Evolutionary conservation across 2,329 filamentous ascomycete genomes (phyloP).

Genomic region (Fusarium siculi): DNA sequence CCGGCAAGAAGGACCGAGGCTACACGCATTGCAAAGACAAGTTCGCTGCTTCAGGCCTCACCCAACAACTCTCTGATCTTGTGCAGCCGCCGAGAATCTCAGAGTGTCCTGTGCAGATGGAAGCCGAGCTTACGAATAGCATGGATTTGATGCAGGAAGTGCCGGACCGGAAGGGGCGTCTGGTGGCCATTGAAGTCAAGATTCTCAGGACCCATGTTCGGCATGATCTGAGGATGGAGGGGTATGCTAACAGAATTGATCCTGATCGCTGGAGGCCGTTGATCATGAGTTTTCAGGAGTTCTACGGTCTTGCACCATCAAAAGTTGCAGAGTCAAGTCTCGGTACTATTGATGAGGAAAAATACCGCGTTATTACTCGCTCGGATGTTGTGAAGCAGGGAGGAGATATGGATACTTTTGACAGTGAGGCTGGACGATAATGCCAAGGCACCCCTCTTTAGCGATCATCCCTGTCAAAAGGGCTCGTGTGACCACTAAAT

Average conservation of each 20-base stretch:
- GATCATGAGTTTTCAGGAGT: not conserved
- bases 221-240: not conserved
- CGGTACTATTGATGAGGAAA: not conserved
- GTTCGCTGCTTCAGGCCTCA: not conserved
- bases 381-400: not conserved
- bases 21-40: not conserved
- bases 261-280: not conserved
- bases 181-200: not conserved
- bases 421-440: not conserved
- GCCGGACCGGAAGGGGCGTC: fast-evolving
- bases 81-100: not conserved
- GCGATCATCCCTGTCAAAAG: not conserved
- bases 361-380: not conserved
- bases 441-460: not conserved
- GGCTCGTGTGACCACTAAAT: not conserved
- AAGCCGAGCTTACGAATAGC: not conserved
- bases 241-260: not conserved
- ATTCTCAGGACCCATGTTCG: not conserved
- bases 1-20: not conserved
- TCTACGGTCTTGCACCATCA: not conserved
- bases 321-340: not conserved
- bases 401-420: not conserved
- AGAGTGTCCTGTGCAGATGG: not conserved
- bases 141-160: not conserved
- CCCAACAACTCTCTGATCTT: fast-evolving